Conservation (phyloP, 129 eudicot species). For the Chrysanthemum seticuspe region DNA sequence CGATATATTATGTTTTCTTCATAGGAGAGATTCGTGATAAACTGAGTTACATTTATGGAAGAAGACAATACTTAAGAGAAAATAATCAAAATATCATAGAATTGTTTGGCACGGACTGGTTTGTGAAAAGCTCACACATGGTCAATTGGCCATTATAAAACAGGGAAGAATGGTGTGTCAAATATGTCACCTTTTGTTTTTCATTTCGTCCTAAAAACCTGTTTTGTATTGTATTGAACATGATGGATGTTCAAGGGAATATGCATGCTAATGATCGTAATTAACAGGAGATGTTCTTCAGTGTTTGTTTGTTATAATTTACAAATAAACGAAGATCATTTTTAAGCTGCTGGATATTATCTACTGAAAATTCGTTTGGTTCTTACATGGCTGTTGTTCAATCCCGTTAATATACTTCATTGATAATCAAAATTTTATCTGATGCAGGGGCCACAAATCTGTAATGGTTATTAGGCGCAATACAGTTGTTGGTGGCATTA, state of each 20-base stretch:
- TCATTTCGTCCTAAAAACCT: slow-evolving; percentile 2
- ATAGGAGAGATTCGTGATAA: neutral
- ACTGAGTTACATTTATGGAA: neutral
- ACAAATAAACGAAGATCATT: slow-evolving; percentile 7
- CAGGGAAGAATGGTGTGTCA: slow-evolving; percentile 8
- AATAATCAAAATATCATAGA: neutral
- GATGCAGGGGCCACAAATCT: slow-evolving; percentile 89
- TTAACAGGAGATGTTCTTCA: neutral
- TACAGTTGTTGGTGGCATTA: slow-evolving; percentile 91
- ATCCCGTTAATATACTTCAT: slow-evolving; percentile 6
- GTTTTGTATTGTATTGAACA: neutral
- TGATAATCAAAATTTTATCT: neutral
- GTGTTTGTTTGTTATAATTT: slow-evolving; percentile 7
- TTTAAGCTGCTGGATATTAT: slow-evolving; percentile 16
- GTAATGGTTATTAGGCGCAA: slow-evolving; percentile 83
- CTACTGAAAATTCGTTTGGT: slow-evolving; percentile 7
- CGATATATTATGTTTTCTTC: neutral
- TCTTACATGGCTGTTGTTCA: slow-evolving; percentile 17
- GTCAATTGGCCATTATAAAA: neutral
- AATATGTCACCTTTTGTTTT: slow-evolving; percentile 3
- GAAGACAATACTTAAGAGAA: neutral
- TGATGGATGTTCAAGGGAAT: slow-evolving; percentile 2
- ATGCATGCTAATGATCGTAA: neutral
- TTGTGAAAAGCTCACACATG: slow-evolving; percentile 9
- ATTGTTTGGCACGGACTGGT: slow-evolving; percentile 1